Evolutionary conservation across 306 rosid genomes (phyloP), one percentile per base, ranked within the genome.

Genomic region (Vigna angularis): DNA sequence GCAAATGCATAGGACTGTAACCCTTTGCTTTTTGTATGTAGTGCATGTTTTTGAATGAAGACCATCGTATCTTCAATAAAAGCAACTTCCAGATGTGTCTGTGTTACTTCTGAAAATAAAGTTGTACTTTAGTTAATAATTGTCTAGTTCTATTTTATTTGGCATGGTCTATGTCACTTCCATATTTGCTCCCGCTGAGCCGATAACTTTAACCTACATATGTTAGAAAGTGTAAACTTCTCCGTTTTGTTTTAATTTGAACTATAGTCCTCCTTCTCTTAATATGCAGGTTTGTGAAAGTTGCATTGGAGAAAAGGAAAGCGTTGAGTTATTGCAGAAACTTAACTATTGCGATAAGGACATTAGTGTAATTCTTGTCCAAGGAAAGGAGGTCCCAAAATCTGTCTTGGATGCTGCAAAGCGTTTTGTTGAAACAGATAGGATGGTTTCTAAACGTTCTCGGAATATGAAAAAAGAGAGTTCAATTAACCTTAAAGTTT

Each of bases 361-460:
- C 77, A 87, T 94, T 72, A 83, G 77, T 78, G 92, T 92, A 40
- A 84, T 88, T 77, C 88, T 92, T 77, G 85, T 92, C 16, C 92
- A 90, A 49, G 97, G 97, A 15, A 92, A 92, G 87, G 98, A 92
- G 79, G 97, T 96, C 61, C 98, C 98, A 18, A 92, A 83, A 79
- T 94, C 97, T 52, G 80, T 94, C 74, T 75, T 89, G 73, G 87
- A 90, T 83, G 93, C 97, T 66, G 80, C 97, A 15, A 92, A 91
- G 82, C 84, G 89, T 59, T 82, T 76, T 36, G 72, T 77, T 78
- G 97, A 94, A 86, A 89, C 97, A 70, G 97, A 94, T 76, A 90
- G 98, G 45, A 89, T 93, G 52, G 89, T 90, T 79, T 94, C 98
- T 42, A 94, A 92, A 77, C 97, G 97, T 75, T 90, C 97, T 36